phyloP scores from a whole-genome alignment of 2,329 filamentous ascomycete genomes.

The Fusarium nodosum region DNA sequence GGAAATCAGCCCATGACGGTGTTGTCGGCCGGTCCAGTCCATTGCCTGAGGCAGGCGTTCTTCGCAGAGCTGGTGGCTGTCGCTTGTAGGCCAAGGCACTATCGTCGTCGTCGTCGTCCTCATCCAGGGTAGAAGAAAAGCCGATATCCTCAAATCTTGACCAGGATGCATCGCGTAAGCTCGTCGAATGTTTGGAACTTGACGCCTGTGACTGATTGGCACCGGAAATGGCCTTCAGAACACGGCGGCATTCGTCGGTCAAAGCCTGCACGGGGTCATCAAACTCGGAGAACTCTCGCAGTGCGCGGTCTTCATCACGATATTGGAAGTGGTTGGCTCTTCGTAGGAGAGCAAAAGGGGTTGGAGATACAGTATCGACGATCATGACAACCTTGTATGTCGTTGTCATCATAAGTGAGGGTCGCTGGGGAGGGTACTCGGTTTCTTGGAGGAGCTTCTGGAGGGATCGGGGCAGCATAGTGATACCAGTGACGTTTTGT shows the following conservation, averaged over 20 bases:
- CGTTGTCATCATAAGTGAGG: slow-evolving; percentile 79
- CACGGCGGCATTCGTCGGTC: slow-evolving; percentile 93
- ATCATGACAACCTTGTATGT: slow-evolving; percentile 97
- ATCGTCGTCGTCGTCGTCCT: slow-evolving; percentile 76
- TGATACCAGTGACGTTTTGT: slow-evolving; percentile 81
- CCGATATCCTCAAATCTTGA: slow-evolving; percentile 96
- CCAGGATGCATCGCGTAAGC: slow-evolving; percentile 89
- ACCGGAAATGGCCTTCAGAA: slow-evolving; percentile 88
- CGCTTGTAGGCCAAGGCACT: slow-evolving; percentile 58
- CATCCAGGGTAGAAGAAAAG: slow-evolving; percentile 82
- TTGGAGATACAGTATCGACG: slow-evolving; percentile 93
- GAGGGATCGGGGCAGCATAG: slow-evolving; percentile 87
- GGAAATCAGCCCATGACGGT: slow-evolving; percentile 97
- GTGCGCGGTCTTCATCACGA: slow-evolving; percentile 84
- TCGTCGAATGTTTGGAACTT: slow-evolving; percentile 77
- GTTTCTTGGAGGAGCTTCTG: slow-evolving; percentile 92
- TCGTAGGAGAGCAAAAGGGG: slow-evolving; percentile 89
- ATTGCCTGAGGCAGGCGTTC: slow-evolving; percentile 76
- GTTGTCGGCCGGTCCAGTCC: slow-evolving; percentile 87
- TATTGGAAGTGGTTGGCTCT: slow-evolving; percentile 97
- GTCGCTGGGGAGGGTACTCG: slow-evolving; percentile 89
- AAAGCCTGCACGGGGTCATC: slow-evolving; percentile 90
- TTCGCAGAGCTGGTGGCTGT: slow-evolving; percentile 66
- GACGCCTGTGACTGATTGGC: slow-evolving; percentile 87
- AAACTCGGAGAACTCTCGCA: slow-evolving; percentile 88